phyloP scores from a whole-genome alignment of 352 stramenopile genomes.

The Globisporangium carolinianum region DNA sequence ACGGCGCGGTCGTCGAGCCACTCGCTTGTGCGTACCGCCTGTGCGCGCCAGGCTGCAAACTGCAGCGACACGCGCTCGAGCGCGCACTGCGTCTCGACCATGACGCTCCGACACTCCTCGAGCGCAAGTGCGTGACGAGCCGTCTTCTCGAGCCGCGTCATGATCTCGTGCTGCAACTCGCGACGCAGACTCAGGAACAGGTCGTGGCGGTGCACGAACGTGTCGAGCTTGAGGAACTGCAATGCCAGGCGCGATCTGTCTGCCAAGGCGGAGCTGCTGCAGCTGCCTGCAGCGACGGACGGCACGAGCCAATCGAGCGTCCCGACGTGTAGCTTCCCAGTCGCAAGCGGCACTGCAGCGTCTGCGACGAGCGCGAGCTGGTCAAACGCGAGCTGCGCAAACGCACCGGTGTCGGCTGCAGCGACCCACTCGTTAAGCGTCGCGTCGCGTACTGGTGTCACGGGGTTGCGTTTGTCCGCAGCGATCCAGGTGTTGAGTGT shows the following conservation, averaged over 20 bases:
- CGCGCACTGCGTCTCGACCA: constrained; percentile 7
- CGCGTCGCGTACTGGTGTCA: constrained; percentile 16
- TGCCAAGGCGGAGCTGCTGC: too few species aligned
- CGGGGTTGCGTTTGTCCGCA: constrained; percentile 36
- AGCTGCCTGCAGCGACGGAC: too few species aligned
- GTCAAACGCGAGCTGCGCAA: constrained; percentile 47
- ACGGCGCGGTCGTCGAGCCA: constrained; percentile 3
- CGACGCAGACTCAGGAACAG: constrained; percentile 29
- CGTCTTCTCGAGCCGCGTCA: constrained; percentile 17
- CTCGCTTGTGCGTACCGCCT: neutral
- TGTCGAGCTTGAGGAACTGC: constrained; percentile 29
- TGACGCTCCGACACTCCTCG: constrained; percentile 22
- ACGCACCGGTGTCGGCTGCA: constrained; percentile 25
- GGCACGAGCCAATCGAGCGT: constrained; percentile 24
- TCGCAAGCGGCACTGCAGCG: constrained; percentile 16
- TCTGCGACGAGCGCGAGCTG: constrained; percentile 39
- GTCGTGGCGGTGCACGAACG: constrained; percentile 30
- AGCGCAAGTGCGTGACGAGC: constrained; percentile 14
- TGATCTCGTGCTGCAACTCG: constrained; percentile 26
- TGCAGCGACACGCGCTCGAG: constrained; percentile 3
- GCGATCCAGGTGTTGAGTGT: constrained; percentile 52
- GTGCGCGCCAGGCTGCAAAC: constrained; percentile 3
- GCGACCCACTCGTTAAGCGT: constrained; percentile 23
- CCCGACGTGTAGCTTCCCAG: constrained; percentile 23
- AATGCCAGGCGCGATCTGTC: neutral